Evolutionary conservation across 495 filamentous ascomycete species (phyloP), one percentile per base, ranked within the genome.

Genomic region (Penicillium herquei): DNA sequence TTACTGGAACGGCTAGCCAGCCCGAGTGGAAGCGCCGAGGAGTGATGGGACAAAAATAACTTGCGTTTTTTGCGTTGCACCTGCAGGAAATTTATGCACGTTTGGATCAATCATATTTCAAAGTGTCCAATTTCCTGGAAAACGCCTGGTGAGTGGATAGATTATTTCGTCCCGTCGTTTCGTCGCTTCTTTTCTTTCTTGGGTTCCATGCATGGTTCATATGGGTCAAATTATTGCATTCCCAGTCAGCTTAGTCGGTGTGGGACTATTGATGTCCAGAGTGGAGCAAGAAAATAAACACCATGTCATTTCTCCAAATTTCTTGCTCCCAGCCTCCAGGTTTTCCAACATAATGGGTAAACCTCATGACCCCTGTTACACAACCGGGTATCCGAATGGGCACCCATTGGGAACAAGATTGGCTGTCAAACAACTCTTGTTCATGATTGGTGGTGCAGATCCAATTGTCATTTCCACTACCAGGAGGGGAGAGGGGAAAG

Each of bases 21-120:
- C 30, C 48, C 43, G 58, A 53, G 13, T 14, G 40, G 56, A 66
- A 64, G 61, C 61, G 61, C 61, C 55, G 49, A 56, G 50, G 41
- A 18, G 63, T 62, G 57, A 66, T 57, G 61, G 55, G 46, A 50
- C 59, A 58, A 63, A 63, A 67, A 67, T 67, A 67, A 65, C 65
- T 53, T 51, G 61, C 57, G 39, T 55, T 61, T 63, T 62, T 53
- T 51, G 61, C 57, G 39, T 55, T 61, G 52, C 64, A 59, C 55
- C 62, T 67, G 64, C 65, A 65, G 56, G 39, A 46, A 7, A 60
- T 51, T 60, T 60, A 62, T 67, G 64, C 64, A 67, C 47, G 52
- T 14, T 40, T 45, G 11, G 61, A 53, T 52, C 64, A 67, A 67
- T 67, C 49, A 59, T 57, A 60, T 37, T 32, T 26, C 32, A 40